A percentile compares a stretch with the other conserved stretches of the same genome.
Conservation (phyloP, 495 filamentous ascomycete genomes). For the Aspergillus saccharolyticus region DNA sequence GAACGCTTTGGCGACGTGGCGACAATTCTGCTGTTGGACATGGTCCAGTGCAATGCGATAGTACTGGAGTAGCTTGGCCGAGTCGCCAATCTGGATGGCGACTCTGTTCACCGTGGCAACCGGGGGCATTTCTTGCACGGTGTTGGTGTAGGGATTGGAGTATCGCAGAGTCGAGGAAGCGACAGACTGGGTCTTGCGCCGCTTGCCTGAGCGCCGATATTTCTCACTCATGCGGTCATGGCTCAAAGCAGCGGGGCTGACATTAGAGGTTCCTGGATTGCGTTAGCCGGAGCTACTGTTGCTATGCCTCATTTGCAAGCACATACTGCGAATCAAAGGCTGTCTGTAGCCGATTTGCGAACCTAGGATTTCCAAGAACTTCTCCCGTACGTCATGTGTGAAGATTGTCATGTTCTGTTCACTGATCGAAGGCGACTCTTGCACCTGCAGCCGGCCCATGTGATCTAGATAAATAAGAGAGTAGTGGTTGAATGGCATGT, state of each 20-base stretch:
- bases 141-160: constrained; percentile 22
- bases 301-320: background rate
- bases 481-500: constrained; percentile 35
- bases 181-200: constrained; percentile 27
- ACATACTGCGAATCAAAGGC: constrained; percentile 29
- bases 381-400: constrained; percentile 33
- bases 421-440: constrained; percentile 36
- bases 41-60: constrained; percentile 37
- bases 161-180: constrained; percentile 14
- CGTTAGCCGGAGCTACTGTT: background rate
- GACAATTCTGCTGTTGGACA: constrained; percentile 45
- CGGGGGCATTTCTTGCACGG: constrained; percentile 26
- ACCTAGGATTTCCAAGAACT: constrained; percentile 35
- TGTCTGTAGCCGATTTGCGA: constrained; percentile 29
- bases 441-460: constrained; percentile 32
- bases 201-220: constrained; percentile 31
- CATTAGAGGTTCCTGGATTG: constrained; percentile 11
- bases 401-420: constrained; percentile 34
- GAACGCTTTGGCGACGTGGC: constrained; percentile 66
- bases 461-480: constrained; percentile 42
- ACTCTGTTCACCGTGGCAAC: constrained; percentile 31
- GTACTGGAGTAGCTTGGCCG: constrained; percentile 31
- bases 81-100: constrained; percentile 36
- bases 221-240: constrained; percentile 14
- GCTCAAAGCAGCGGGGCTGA: constrained; percentile 8